Conservation (phyloP, 805 yeast species). For the Kazachstania martiniae region DNA sequence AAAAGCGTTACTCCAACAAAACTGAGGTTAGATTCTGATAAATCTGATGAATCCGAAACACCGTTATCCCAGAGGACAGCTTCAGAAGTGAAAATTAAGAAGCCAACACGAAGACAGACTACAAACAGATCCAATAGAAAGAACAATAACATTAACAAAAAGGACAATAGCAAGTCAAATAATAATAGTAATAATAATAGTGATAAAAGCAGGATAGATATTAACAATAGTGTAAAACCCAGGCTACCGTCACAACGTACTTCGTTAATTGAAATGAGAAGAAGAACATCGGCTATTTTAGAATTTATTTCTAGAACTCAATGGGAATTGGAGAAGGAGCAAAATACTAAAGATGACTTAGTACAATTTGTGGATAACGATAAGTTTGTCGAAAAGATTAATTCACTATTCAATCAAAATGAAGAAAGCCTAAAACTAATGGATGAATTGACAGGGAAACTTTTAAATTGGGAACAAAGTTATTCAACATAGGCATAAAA, state of each 20-base stretch:
- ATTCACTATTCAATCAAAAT: conserved; percentile 38
- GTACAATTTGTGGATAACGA: conserved; percentile 37
- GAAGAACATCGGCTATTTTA: conserved; percentile 79
- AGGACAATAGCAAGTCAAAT: not conserved
- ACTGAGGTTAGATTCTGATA: no score
- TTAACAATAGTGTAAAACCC: conserved; percentile 53
- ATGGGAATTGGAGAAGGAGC: conserved; percentile 68
- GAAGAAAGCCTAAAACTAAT: conserved; percentile 52
- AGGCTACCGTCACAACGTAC: conserved; percentile 70
- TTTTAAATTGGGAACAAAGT: conserved; percentile 70
- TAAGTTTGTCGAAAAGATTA: conserved; percentile 30
- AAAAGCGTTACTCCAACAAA: no score
- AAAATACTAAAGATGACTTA: conserved; percentile 43
- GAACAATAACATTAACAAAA: no score
- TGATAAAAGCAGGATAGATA: conserved; percentile 10
- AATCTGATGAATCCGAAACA: no score
- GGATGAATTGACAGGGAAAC: conserved; percentile 62
- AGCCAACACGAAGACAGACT: no score
- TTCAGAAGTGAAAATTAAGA: no score
- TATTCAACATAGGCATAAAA: conserved; percentile 27
- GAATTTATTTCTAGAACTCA: conserved; percentile 88
- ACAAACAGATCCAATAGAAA: no score
- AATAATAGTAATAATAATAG: conserved; percentile 8
- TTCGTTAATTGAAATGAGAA: conserved; percentile 72
- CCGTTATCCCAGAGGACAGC: no score